Base-by-base conservation (phyloP, 441 rosid genomes). In the Adansonia madagascariensis region DNA sequence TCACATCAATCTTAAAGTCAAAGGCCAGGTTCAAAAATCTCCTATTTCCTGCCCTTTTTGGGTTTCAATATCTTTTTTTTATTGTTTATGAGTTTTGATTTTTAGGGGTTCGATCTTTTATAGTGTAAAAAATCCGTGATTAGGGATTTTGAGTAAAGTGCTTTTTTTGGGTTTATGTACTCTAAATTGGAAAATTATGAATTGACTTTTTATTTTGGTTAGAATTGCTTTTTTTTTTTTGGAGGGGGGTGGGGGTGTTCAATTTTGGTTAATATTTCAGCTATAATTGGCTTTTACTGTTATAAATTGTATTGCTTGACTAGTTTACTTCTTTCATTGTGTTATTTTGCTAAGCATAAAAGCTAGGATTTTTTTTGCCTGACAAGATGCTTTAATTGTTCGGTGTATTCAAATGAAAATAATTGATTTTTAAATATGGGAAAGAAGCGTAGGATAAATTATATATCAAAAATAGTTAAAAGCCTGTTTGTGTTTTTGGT, bases 1-100 rank as follows among this genome's bases (percentile, higher is more conserved):
- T 61, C 98, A 92, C 87, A 91, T 94, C 83, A 94, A 92, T 69
- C 96, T 92, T 64, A 94, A 94, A 77, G 96, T 94, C 80, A 92
- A 94, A 85, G 94, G 98, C 52, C 97, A 93, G 97, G 95, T 91
- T 78, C 31, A n/a, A n/a, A 31, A 49, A 3, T 10, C 56, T 9
- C 9, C 67, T 0, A 20, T 20, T 47, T 6, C 0, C 12, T 39
- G 27, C 27, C 27, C 27, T 24, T 24, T 24, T 24, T 24, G 27
- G 27, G 27, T 24, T 24, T 24, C 27, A 24, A 24, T 24, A 24
- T 24, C 27, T 24, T 24, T 24, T 24, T 24, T 24, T 24, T 24
- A 24, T 24, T 24, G 27, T 24, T 24, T 24, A 24, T 24, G 27
- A 24, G 27, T 24, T 24, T 24, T 24, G 27, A 24, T 24, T 24